Evolutionary conservation across 2,329 filamentous ascomycete species (phyloP).

Genomic region (Graphilbum sp.): DNA sequence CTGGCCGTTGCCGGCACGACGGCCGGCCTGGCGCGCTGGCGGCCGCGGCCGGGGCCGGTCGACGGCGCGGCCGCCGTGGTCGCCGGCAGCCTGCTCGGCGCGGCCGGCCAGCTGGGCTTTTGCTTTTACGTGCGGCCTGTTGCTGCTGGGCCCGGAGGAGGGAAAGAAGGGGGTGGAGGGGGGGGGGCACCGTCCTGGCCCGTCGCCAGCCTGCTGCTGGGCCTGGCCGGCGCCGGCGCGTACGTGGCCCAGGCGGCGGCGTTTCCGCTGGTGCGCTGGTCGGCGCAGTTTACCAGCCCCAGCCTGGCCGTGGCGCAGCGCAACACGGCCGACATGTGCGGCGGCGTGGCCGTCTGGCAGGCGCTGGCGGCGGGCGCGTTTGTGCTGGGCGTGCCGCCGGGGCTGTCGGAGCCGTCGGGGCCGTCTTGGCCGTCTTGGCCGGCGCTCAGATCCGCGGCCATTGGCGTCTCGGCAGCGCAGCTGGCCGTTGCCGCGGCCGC

Average conservation of each 20-base stretch:
- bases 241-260: conserved; percentile 23
- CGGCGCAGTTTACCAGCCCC: conserved; percentile 30
- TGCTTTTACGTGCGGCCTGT: conserved; percentile 24
- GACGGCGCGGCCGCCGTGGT: no score
- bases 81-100: conserved; percentile 20
- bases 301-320: conserved; percentile 28
- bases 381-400: conserved; percentile 26
- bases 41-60: no score
- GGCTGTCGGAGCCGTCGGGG: no score
- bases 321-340: conserved; percentile 31
- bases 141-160: conserved; percentile 14
- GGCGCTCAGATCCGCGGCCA: conserved; percentile 20
- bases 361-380: conserved; percentile 25
- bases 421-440: conserved; percentile 17
- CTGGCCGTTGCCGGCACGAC: conserved; percentile 2
- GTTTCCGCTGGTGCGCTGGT: conserved; percentile 26
- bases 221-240: conserved; percentile 27
- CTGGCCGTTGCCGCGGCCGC: conserved; percentile 19
- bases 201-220: conserved; percentile 27
- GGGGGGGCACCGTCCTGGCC: conserved; percentile 18
- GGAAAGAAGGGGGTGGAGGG: conserved; percentile 7
- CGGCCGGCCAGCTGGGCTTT: conserved; percentile 26
- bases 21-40: conserved; percentile 10
- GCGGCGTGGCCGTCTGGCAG: conserved; percentile 23
- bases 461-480: conserved; percentile 27